phyloP scores from a whole-genome alignment of 495 filamentous ascomycete species.

The Letharia lupina region DNA sequence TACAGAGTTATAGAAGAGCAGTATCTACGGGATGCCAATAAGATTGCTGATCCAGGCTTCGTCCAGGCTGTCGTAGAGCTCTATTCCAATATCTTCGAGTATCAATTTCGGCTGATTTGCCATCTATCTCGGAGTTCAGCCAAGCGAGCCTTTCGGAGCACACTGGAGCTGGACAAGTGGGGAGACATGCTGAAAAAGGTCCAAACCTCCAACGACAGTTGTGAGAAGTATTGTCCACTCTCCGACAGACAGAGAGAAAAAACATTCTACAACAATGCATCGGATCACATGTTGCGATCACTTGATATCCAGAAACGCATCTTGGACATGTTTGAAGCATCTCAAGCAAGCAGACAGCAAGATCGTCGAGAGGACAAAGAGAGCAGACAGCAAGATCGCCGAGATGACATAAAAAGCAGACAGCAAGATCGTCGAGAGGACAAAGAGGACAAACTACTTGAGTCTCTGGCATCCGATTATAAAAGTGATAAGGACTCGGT shows the following conservation, averaged over 20 bases:
- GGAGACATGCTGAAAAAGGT: conserved; percentile 22
- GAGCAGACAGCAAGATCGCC: too few species aligned
- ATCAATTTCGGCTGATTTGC: conserved; percentile 30
- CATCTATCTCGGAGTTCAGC: conserved; percentile 28
- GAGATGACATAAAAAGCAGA: too few species aligned
- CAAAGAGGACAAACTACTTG: conserved; percentile 22
- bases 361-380: conserved; percentile 23
- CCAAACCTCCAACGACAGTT: conserved; percentile 8
- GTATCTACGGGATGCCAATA: conserved; percentile 19
- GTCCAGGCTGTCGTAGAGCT: conserved; percentile 15
- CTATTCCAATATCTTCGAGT: conserved; percentile 32
- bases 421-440: conserved; percentile 19
- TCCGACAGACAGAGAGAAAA: background rate
- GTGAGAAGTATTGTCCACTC: conserved; percentile 1
- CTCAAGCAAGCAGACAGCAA: conserved; percentile 6
- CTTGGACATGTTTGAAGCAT: background rate
- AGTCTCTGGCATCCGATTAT: conserved; percentile 29
- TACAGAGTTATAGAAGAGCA: conserved; percentile 20
- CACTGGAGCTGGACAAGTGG: conserved; percentile 26
- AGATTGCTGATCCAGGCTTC: conserved; percentile 21
- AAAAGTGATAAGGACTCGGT: conserved; percentile 27
- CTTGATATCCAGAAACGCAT: conserved; percentile 9
- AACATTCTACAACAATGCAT: background rate
- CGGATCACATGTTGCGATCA: background rate
- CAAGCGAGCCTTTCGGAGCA: conserved; percentile 25